A percentile compares a stretch with the other conserved stretches of the same genome.
These are phyloP conservation scores for Salisapilia sapeloensis DNA, from an alignment of 352 stramenopile species.

Conservation along the genomic window DNA sequence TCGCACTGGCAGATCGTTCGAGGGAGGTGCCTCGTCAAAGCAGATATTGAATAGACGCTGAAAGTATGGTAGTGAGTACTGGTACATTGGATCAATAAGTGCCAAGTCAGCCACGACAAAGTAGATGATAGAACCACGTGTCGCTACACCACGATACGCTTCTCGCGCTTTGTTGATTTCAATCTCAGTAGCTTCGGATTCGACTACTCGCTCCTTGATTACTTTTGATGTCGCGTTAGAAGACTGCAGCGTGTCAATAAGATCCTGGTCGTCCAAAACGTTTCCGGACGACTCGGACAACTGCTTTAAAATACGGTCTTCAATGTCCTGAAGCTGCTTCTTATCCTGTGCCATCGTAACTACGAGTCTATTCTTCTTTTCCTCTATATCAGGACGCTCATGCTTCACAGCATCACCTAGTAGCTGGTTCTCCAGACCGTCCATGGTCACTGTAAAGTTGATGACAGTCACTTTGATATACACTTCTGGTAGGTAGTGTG, in stretches of 20 bases:
- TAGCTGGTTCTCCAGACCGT: constrained; percentile 86
- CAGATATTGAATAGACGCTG: constrained; percentile 85
- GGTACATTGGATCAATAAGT: constrained; percentile 91
- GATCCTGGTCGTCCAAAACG: constrained; percentile 86
- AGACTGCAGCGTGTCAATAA: constrained; percentile 75
- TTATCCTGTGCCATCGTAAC: constrained; percentile 88
- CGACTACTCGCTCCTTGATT: constrained; percentile 82
- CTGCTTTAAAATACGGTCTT: constrained; percentile 85
- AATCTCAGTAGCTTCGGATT: constrained; percentile 80
- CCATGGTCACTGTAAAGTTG: constrained; percentile 93
- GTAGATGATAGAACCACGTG: constrained; percentile 87
- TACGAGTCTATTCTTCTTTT: constrained; percentile 87
- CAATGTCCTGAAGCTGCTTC: constrained; percentile 86
- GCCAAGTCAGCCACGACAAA: constrained; percentile 88
- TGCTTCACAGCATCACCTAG: constrained; percentile 85
- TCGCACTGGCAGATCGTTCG: constrained; percentile 30
- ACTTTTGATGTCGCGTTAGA: constrained; percentile 74
- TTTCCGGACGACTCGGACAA: constrained; percentile 85
- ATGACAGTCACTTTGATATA: constrained; percentile 95
- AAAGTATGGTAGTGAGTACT: constrained; percentile 91
- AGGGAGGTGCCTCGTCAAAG: constrained; percentile 59
- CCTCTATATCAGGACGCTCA: constrained; percentile 85
- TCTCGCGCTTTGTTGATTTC: constrained; percentile 85
- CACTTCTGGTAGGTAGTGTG: constrained; percentile 88
- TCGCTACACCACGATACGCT: constrained; percentile 83